phyloP scores from a whole-genome alignment of 192 early-diverging fungal genomes.

The Coemansia sp. region DNA sequence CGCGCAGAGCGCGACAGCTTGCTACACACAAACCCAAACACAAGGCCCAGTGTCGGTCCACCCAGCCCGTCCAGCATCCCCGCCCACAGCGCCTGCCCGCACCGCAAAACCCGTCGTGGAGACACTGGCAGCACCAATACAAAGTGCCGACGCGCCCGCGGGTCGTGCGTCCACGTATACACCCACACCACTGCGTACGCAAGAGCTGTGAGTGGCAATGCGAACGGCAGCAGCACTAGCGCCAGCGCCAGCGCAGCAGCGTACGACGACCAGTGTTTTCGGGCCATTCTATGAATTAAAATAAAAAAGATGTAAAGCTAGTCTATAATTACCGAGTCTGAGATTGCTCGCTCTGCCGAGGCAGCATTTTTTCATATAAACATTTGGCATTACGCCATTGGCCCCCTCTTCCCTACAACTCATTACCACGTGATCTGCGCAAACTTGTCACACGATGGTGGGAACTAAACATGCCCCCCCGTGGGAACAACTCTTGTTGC shows the following conservation, averaged over 20 bases:
- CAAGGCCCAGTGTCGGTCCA: constrained; percentile 42
- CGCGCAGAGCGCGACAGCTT: constrained; percentile 44
- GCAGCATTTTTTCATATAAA: too few relatives aligned
- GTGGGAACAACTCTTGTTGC: too few relatives aligned
- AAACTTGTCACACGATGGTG: background rate
- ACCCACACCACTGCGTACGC: constrained; percentile 43
- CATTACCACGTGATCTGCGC: background rate
- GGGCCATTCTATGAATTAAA: background rate
- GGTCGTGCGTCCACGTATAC: constrained; percentile 53
- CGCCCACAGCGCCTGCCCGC: constrained; percentile 46
- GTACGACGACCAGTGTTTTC: constrained; percentile 18
- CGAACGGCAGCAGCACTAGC: constrained; percentile 40
- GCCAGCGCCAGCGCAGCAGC: background rate
- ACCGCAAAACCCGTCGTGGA: constrained; percentile 41
- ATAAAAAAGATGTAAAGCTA: too few relatives aligned
- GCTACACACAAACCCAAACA: constrained; percentile 33
- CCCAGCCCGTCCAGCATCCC: constrained; percentile 52
- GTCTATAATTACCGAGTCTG: too few relatives aligned
- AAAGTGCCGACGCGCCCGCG: constrained; percentile 31
- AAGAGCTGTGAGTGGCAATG: constrained; percentile 20
- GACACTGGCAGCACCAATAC: constrained; percentile 38
- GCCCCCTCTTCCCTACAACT: background rate
- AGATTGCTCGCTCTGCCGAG: too few relatives aligned
- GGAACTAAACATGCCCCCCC: too few relatives aligned
- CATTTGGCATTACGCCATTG: background rate